Evolutionary conservation across 495 filamentous ascomycete genomes (phyloP).

Genomic region (Xylaria palmicola): DNA sequence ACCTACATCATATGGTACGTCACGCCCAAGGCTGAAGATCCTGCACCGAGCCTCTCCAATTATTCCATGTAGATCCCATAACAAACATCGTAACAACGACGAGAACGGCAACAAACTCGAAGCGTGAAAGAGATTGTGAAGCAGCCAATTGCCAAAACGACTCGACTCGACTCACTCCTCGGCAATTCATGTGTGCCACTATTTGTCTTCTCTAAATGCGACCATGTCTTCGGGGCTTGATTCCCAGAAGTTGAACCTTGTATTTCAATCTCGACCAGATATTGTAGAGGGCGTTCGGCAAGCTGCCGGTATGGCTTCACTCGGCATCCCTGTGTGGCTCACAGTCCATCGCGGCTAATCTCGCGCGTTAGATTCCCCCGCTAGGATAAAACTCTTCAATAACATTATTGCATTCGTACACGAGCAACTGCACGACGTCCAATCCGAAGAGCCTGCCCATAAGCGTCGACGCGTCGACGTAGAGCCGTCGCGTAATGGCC

Average conservation of each 20-base stretch:
- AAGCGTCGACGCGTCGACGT: constrained; percentile 54
- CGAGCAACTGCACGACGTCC: constrained; percentile 34
- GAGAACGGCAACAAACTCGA: background rate
- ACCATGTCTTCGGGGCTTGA: constrained; percentile 45
- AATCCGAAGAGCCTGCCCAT: constrained; percentile 35
- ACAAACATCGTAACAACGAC: background rate
- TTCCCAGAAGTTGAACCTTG: constrained; percentile 37
- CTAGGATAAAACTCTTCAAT: constrained; percentile 52
- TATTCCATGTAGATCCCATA: background rate
- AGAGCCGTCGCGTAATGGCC: constrained; percentile 29
- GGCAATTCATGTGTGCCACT: background rate
- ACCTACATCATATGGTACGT: too few relatives aligned
- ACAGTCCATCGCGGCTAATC: constrained; percentile 1
- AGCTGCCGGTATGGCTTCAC: constrained; percentile 41
- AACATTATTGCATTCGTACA: constrained; percentile 50
- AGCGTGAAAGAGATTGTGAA: too few relatives aligned
- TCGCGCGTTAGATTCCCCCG: constrained; percentile 41
- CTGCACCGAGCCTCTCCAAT: constrained; percentile 1
- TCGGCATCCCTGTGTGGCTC: background rate
- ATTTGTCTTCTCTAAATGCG: background rate
- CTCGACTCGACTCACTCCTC: too few relatives aligned
- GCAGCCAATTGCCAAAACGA: too few relatives aligned
- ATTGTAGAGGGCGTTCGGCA: constrained; percentile 43
- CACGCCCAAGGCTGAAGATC: constrained; percentile 15
- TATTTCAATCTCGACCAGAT: constrained; percentile 47